Percentiles rank a stretch among this genome's conserved stretches.
Evolutionary conservation across 106 monocot genomes (phyloP).

Genomic region (Apostasia shenzhenica): DNA sequence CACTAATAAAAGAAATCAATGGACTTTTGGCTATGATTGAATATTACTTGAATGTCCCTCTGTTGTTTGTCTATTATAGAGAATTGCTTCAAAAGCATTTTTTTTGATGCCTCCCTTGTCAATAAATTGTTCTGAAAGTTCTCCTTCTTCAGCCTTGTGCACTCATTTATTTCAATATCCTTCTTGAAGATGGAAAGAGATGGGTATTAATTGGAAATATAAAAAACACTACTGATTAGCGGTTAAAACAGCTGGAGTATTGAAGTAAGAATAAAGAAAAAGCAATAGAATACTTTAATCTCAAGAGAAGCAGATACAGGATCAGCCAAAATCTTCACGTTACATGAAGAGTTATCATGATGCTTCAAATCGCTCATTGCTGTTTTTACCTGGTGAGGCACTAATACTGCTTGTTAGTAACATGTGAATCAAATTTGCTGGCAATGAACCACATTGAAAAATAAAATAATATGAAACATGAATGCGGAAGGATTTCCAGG

Average conservation of each 20-base stretch:
- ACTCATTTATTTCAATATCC: not conserved
- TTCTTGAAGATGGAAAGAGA: not conserved
- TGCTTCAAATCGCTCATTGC: conserved; percentile 28
- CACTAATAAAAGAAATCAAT: too few relatives aligned
- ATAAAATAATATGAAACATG: too few relatives aligned
- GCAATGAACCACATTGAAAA: too few relatives aligned
- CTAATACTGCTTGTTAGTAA: too few relatives aligned
- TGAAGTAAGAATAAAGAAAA: too few relatives aligned
- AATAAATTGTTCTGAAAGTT: not conserved
- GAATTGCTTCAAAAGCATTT: conserved; percentile 34
- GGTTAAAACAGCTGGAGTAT: too few relatives aligned
- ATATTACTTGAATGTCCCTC: conserved; percentile 61
- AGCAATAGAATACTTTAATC: conserved; percentile 23
- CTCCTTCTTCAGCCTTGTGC: conserved; percentile 22
- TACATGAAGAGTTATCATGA: conserved; percentile 42
- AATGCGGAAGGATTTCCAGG: too few relatives aligned
- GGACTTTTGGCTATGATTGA: not conserved
- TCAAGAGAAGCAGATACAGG: conserved; percentile 25
- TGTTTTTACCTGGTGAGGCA: conserved; percentile 37
- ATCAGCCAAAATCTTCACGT: conserved; percentile 42
- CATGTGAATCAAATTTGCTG: too few relatives aligned
- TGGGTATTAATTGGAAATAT: not conserved
- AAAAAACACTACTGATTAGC: too few relatives aligned
- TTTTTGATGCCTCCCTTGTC: conserved; percentile 31
- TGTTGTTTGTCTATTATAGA: conserved; percentile 56